Base-by-base conservation (phyloP, 2,329 filamentous ascomycete species). In the Venturia effusa region DNA sequence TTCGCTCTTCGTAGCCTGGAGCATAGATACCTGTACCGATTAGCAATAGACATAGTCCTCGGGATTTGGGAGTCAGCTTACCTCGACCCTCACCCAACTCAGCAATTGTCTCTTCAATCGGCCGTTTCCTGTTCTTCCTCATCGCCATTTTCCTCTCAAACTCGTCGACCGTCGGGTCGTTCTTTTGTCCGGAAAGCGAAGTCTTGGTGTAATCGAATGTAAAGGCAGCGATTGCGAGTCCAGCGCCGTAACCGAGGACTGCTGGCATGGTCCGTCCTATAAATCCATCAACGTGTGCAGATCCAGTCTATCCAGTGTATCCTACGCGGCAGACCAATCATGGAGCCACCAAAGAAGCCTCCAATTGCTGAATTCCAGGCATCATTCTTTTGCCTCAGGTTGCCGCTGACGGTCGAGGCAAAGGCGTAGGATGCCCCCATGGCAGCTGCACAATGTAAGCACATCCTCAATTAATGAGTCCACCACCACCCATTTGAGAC, bases 81-180 rank as follows among this genome's bases (percentile, higher is more conserved):
- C 90, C 90, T 84, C 92, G 84, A 68, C 91, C 91, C 80, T 97
- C 92, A 62, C 92, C 92, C 70, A 96, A 73, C 71, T 93, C 84
- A 30, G 85, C 83, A 68, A 96, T 79, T 1, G 90, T 96, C 79
- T 96, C 88, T 74, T 90, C 88, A 61, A 85, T 80, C 32, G 90
- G 88, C 73, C 87, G 79, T 74, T 90, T 84, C 75, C 88, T 88
- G 72, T 87, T 87, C 79, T 83, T 87, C 74, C 90, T 84, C 73
- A 92, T 67, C 67, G 80, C 81, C 74, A 93, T 86, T 78, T 92
- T 92, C 74, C 86, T 83, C 70, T 86, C 87, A 66, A 88, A 90
- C 74, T 93, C 89, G 69, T 88, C 86, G 48, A 87, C 82, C 61
- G 86, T 81, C 51, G 80, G 61, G 34, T 63, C 62, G 27, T 54